phyloP scores from a whole-genome alignment of 768 basidiomycete species.

The Russula sp. region DNA sequence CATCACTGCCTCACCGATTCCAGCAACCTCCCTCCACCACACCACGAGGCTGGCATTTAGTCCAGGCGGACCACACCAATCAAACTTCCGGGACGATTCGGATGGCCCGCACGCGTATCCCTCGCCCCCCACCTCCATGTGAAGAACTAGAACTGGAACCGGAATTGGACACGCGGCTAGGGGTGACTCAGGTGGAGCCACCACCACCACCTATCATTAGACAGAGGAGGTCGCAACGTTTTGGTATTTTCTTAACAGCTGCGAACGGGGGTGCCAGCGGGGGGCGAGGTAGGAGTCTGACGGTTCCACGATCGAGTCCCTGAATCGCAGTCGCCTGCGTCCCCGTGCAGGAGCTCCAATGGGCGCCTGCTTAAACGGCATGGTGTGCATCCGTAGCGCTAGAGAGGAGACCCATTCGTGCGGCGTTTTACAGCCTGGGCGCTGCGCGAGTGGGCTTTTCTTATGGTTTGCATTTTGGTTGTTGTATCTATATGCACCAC shows the following conservation, averaged over 20 bases:
- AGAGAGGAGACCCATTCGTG: not conserved
- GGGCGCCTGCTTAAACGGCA: conserved; percentile 1
- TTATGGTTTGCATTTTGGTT: not conserved
- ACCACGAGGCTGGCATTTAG: conserved; percentile 22
- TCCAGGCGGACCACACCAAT: conserved; percentile 16
- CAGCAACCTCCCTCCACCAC: conserved; percentile 23
- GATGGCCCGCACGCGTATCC: conserved; percentile 29
- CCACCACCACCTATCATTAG: not conserved
- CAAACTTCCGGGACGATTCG: conserved; percentile 15
- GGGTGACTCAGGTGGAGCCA: not conserved
- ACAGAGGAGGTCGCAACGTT: conserved; percentile 25
- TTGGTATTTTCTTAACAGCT: conserved; percentile 29
- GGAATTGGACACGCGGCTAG: conserved; percentile 1
- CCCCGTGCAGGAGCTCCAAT: not conserved
- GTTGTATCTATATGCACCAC: conserved; percentile 13
- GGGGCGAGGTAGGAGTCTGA: conserved; percentile 1
- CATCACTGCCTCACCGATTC: conserved; percentile 28
- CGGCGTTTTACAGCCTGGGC: not conserved
- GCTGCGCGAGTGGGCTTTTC: not conserved
- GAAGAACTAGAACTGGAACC: not conserved
- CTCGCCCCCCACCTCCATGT: conserved; percentile 9
- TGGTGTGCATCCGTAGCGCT: not conserved
- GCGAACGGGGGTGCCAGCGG: conserved; percentile 4
- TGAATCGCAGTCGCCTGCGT: not conserved
- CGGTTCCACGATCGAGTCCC: conserved; percentile 15